These are phyloP conservation scores for Fusarium sp. DNA, from an alignment of 2,329 filamentous ascomycete genomes.

Conservation along the genomic window DNA sequence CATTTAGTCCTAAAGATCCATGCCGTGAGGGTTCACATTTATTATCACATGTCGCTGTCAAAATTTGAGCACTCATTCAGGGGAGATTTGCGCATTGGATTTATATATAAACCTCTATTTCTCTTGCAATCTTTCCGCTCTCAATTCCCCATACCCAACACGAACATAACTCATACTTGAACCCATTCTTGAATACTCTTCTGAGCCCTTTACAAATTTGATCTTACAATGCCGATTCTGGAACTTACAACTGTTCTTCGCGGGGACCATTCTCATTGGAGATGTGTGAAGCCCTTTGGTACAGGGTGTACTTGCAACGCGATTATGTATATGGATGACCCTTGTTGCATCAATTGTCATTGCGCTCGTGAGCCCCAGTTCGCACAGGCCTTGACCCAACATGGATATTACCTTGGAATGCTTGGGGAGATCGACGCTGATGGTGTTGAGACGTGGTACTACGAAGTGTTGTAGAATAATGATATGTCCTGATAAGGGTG, in stretches of 20 bases:
- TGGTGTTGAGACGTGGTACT: background rate
- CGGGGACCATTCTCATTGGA: background rate
- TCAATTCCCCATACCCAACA: too few species aligned
- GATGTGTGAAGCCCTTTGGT: background rate
- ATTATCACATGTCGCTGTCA: fast-evolving
- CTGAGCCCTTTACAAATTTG: fast-evolving
- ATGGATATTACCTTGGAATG: fast-evolving
- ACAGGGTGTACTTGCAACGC: fast-evolving
- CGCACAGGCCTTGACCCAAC: fast-evolving
- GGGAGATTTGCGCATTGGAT: too few species aligned
- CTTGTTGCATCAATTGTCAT: background rate
- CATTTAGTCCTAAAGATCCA: fast-evolving
- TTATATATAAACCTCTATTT: too few species aligned
- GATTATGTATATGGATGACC: background rate
- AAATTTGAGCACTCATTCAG: background rate
- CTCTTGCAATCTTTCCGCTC: too few species aligned
- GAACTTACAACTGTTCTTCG: background rate
- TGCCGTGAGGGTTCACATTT: fast-evolving
- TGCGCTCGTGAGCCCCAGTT: background rate
- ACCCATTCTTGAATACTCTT: fast-evolving
- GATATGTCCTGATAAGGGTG: too few species aligned
- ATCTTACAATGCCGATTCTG: background rate
- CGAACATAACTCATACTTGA: fast-evolving
- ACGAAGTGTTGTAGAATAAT: too few species aligned
- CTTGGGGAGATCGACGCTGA: background rate